Evolutionary conservation across 495 filamentous ascomycete species (phyloP).

Genomic region (Talaromyces ruber): DNA sequence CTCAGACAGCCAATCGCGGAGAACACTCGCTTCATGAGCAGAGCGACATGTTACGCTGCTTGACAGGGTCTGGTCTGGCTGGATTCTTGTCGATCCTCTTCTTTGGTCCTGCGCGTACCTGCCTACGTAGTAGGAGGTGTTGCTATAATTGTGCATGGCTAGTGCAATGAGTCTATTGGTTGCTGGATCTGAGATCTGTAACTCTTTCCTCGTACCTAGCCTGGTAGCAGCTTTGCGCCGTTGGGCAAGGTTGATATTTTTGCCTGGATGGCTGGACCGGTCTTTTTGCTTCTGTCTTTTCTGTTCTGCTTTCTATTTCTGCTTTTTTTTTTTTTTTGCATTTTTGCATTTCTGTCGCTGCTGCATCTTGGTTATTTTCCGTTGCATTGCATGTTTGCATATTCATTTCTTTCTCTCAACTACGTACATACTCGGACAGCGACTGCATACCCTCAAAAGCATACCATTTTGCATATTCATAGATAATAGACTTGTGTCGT

Average conservation of each 20-base stretch:
- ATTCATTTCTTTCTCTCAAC: neutral
- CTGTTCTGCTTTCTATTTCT: neutral
- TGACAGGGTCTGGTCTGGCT: neutral
- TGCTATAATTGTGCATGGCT: neutral
- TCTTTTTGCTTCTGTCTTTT: neutral
- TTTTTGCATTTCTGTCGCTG: neutral
- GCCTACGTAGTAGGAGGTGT: neutral
- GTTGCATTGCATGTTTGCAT: neutral
- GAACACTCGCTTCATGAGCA: neutral
- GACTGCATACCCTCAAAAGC: too few species aligned
- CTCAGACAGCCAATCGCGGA: neutral
- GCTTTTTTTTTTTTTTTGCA: neutral
- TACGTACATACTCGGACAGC: neutral
- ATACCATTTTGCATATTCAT: neutral
- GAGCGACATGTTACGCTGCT: neutral
- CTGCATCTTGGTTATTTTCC: neutral
- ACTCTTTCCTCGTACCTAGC: too few species aligned
- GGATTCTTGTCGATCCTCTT: neutral
- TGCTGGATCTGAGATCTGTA: neutral
- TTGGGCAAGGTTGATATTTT: neutral
- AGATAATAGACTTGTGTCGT: neutral
- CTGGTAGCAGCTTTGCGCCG: too few species aligned
- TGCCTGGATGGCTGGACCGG: neutral
- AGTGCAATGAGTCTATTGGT: neutral
- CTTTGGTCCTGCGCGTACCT: neutral